A percentile compares a stretch with the other conserved stretches of the same genome.
Evolutionary conservation across 2,329 filamentous ascomycete genomes (phyloP).

Genomic region (Colletotrichum shisoi): DNA sequence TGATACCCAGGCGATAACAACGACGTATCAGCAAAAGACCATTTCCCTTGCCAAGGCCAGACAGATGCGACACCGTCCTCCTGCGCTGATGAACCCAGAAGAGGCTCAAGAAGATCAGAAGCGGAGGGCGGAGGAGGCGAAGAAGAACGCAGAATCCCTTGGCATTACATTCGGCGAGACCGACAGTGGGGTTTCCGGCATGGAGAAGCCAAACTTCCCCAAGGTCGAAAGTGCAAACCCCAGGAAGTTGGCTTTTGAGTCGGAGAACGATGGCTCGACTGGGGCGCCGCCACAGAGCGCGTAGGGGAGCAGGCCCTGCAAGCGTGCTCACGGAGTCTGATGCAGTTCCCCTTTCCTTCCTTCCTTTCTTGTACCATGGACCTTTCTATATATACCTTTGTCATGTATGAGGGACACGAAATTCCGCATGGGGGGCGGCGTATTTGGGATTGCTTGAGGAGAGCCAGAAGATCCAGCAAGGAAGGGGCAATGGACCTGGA

Average conservation of each 20-base stretch:
- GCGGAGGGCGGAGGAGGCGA: conserved; percentile 43
- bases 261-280: conserved; percentile 43
- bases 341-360: conserved; percentile 27
- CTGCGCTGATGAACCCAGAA: conserved; percentile 80
- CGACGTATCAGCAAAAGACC: conserved; percentile 96
- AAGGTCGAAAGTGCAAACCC: conserved; percentile 47
- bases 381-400: conserved; percentile 39
- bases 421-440: conserved; percentile 39
- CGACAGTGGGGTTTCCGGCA: conserved; percentile 55
- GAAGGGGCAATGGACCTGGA: conserved; percentile 28
- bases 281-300: conserved; percentile 46
- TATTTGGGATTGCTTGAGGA: conserved; percentile 37
- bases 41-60: conserved; percentile 90
- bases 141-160: conserved; percentile 50
- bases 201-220: conserved; percentile 49
- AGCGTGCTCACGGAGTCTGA: conserved; percentile 6
- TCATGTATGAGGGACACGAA: conserved; percentile 40
- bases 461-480: conserved; percentile 24
- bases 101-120: conserved; percentile 48
- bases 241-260: conserved; percentile 43
- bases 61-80: conserved; percentile 86
- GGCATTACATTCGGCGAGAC: conserved; percentile 55
- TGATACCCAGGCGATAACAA: conserved; percentile 78
- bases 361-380: conserved; percentile 39
- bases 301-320: conserved; percentile 38